Evolutionary conservation across 140 eudicot species (phyloP).

Genomic region (Cichorium intybus): DNA sequence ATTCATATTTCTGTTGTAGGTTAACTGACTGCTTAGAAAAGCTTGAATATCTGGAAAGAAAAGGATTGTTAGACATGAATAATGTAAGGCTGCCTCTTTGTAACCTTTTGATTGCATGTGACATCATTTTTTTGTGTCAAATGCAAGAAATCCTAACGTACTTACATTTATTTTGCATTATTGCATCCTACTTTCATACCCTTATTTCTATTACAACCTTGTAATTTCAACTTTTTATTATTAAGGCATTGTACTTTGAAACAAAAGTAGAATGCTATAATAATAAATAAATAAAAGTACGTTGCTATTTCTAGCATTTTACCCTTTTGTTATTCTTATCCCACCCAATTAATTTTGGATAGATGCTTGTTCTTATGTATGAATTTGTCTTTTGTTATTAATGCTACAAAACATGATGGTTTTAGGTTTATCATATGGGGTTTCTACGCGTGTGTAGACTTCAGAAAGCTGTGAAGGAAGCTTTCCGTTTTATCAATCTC

Average conservation of each 20-base stretch:
- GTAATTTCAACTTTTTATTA: no score
- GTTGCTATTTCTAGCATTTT: not conserved
- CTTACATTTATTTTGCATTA: not conserved
- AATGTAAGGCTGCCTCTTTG: slow-evolving; percentile 52
- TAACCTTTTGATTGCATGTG: not conserved
- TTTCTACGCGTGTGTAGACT: slow-evolving; percentile 64
- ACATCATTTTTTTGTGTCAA: not conserved
- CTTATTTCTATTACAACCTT: no score
- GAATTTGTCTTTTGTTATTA: slow-evolving; percentile 3
- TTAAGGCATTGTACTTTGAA: no score
- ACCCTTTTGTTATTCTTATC: not conserved
- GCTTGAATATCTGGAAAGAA: slow-evolving; percentile 83
- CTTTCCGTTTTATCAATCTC: slow-evolving; percentile 77
- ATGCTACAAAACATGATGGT: slow-evolving; percentile 23
- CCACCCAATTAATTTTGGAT: slow-evolving; percentile 1
- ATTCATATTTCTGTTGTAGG: slow-evolving; percentile 35
- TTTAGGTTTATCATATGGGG: slow-evolving; percentile 83
- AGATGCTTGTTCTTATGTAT: not conserved
- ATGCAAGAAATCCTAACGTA: not conserved
- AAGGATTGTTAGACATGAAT: slow-evolving; percentile 79
- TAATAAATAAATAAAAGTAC: not conserved
- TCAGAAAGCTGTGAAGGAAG: slow-evolving; percentile 86
- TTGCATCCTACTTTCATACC: no score
- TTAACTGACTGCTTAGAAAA: slow-evolving; percentile 64
- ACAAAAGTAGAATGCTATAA: not conserved